Conservation (phyloP, 116 monocot species). For the Posidonia oceanica region DNA sequence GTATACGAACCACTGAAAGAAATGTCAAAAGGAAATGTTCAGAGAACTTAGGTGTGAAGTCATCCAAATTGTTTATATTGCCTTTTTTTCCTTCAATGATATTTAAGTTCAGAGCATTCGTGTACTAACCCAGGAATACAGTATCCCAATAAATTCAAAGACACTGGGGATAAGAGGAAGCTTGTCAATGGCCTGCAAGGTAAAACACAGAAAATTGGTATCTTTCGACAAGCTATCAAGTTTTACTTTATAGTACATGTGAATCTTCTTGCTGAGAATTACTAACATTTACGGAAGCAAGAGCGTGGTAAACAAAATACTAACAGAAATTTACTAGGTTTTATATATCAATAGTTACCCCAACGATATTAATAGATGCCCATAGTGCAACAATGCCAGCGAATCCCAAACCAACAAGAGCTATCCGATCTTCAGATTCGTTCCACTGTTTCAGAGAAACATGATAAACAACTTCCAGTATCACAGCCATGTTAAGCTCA, state of each 20-base stretch:
- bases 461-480: neutral
- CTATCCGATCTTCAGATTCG: conserved; percentile 67
- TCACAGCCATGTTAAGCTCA: neutral
- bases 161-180: conserved; percentile 56
- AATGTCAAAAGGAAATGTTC: conserved; percentile 5
- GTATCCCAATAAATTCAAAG: conserved; percentile 71
- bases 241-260: neutral
- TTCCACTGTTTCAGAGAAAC: conserved; percentile 39
- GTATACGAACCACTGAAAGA: conserved; percentile 76
- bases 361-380: conserved; percentile 56
- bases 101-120: neutral
- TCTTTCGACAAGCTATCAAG: neutral
- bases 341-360: neutral
- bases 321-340: neutral
- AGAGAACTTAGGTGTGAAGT: neutral
- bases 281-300: neutral
- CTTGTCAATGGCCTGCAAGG: conserved; percentile 60
- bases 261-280: neutral
- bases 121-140: conserved; percentile 59
- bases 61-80: neutral
- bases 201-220: neutral
- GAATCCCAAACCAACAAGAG: conserved; percentile 72
- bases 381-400: conserved; percentile 62
- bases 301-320: neutral
- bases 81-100: neutral